Evolutionary conservation across 2,329 filamentous ascomycete genomes (phyloP).

Genomic region (Phialocephala subalpina): DNA sequence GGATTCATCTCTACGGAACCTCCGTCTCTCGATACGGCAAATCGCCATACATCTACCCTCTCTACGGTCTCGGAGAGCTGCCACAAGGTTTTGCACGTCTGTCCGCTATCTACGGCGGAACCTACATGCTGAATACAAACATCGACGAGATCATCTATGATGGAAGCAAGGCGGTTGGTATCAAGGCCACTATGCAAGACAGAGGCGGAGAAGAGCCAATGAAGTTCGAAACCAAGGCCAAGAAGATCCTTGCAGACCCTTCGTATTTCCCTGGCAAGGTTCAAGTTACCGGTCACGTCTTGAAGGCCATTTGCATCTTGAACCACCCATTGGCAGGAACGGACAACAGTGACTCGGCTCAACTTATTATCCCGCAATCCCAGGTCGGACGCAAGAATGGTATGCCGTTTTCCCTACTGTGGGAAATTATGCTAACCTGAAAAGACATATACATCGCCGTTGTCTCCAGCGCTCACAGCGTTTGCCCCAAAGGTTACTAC

Average conservation of each 20-base stretch:
- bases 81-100: slow-evolving; percentile 97
- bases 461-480: slow-evolving; percentile 95
- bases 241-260: slow-evolving; percentile 94
- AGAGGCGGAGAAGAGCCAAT: slow-evolving; percentile 77
- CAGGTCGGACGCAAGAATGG: slow-evolving; percentile 97
- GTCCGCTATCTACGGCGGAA: slow-evolving; percentile 97
- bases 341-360: slow-evolving; percentile 85
- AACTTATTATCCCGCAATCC: slow-evolving; percentile 97
- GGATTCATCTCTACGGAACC: slow-evolving; percentile 96
- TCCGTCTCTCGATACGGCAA: slow-evolving; percentile 98
- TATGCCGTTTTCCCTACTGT: slow-evolving; percentile 45
- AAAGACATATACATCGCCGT: slow-evolving; percentile 95
- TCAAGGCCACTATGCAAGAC: slow-evolving; percentile 96
- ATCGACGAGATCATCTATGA: slow-evolving; percentile 92
- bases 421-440: slow-evolving; percentile 23
- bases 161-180: slow-evolving; percentile 85
- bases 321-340: slow-evolving; percentile 95
- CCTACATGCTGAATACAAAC: slow-evolving; percentile 98
- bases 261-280: slow-evolving; percentile 95
- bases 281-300: slow-evolving; percentile 84
- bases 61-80: slow-evolving; percentile 96
- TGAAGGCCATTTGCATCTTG: slow-evolving; percentile 97
- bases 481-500: slow-evolving; percentile 99
- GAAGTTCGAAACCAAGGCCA: slow-evolving; percentile 95
- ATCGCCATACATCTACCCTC: slow-evolving; percentile 98